Evolutionary conservation across 2,329 filamentous ascomycete genomes (phyloP).

Genomic region (Cladosporium velox): DNA sequence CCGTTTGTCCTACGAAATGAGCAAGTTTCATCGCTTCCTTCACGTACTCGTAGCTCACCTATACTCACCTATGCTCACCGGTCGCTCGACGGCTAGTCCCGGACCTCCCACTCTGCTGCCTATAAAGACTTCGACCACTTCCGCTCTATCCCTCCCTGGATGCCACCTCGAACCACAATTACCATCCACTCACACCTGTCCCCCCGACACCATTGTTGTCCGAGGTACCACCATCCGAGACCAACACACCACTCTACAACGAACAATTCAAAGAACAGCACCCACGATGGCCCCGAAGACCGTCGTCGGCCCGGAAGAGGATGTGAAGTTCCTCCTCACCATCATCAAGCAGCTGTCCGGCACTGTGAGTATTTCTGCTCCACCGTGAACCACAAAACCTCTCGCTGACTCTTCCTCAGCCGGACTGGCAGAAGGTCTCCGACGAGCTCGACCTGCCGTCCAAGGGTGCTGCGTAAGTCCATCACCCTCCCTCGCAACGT

Average conservation of each 20-base stretch:
- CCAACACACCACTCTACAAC: background rate
- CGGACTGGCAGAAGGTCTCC: slow-evolving; percentile 25
- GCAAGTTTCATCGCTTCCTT: background rate
- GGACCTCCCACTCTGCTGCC: background rate
- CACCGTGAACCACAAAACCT: background rate
- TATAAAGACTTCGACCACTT: background rate
- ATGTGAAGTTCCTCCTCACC: slow-evolving; percentile 18
- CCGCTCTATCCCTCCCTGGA: background rate
- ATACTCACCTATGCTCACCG: background rate
- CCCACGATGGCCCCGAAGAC: background rate
- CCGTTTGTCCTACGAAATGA: background rate
- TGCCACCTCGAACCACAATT: background rate
- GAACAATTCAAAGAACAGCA: background rate
- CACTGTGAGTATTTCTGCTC: background rate
- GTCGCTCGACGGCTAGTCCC: background rate
- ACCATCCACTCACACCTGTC: background rate
- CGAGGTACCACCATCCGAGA: background rate
- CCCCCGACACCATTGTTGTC: background rate
- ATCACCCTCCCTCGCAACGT: background rate
- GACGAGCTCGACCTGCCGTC: slow-evolving; percentile 22
- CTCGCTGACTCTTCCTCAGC: slow-evolving; percentile 12
- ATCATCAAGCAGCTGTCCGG: slow-evolving; percentile 12
- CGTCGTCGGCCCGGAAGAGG: slow-evolving; percentile 2
- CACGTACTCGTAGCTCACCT: background rate
- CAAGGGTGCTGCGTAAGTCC: slow-evolving; percentile 24